phyloP scores from a whole-genome alignment of 768 basidiomycete genomes.

The Rhizopogon roseolus region DNA sequence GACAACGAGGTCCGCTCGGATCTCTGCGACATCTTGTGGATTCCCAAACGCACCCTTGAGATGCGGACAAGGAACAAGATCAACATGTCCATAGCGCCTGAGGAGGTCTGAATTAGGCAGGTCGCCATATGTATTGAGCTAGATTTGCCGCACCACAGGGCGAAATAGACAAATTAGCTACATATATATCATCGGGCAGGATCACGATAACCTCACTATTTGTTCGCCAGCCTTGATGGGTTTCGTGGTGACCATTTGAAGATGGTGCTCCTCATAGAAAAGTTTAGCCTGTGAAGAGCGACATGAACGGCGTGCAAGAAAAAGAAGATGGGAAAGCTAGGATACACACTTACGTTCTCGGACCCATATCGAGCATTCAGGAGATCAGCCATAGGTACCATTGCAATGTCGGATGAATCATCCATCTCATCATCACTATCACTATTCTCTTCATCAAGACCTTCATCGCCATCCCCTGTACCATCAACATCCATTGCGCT shows the following conservation, averaged over 20 bases:
- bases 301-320: slow-evolving; percentile 3
- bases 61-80: slow-evolving; percentile 54
- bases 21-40: slow-evolving; percentile 75
- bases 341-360: slow-evolving; percentile 62
- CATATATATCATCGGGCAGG: neutral
- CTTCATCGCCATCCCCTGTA: slow-evolving; percentile 7
- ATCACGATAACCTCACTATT: slow-evolving; percentile 53
- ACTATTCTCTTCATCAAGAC: slow-evolving; percentile 31
- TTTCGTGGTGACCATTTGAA: slow-evolving; percentile 81
- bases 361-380: slow-evolving; percentile 83
- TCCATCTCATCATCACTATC: slow-evolving; percentile 42
- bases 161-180: neutral
- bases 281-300: slow-evolving; percentile 61
- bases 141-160: neutral
- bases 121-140: slow-evolving; percentile 97
- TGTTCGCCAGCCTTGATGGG: slow-evolving; percentile 75
- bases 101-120: slow-evolving; percentile 90
- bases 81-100: slow-evolving; percentile 93
- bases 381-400: slow-evolving; percentile 97
- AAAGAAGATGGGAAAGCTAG: neutral
- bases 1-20: slow-evolving; percentile 68
- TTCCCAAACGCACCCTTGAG: slow-evolving; percentile 45
- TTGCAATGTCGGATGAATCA: slow-evolving; percentile 64
- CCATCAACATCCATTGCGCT: slow-evolving; percentile 29
- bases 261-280: slow-evolving; percentile 66